A percentile compares a stretch with the other conserved stretches of the same genome.
phyloP scores from a whole-genome alignment of 306 rosid genomes.

The Sindora glabra region DNA sequence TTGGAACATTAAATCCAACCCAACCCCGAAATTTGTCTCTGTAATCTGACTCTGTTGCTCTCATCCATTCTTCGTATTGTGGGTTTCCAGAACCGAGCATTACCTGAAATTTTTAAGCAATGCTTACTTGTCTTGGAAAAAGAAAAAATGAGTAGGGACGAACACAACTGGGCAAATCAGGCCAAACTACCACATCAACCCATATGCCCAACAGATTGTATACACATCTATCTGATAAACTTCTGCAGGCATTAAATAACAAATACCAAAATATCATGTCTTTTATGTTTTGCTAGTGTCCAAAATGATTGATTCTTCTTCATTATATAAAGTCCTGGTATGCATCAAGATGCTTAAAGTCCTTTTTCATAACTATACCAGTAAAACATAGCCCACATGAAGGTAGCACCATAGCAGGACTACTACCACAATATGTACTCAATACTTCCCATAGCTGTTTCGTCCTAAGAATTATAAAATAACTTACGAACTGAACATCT shows the following conservation, averaged over 20 bases:
- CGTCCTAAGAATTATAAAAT: neutral
- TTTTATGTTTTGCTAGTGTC: neutral
- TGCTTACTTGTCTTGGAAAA: neutral
- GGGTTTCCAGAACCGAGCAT: slow-evolving; percentile 85
- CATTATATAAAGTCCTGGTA: neutral
- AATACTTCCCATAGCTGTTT: neutral
- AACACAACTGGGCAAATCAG: neutral
- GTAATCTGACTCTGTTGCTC: slow-evolving; percentile 55
- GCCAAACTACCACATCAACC: neutral
- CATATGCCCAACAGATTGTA: slow-evolving; percentile 6
- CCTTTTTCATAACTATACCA: no score
- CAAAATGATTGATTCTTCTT: neutral
- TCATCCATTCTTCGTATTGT: slow-evolving; percentile 76
- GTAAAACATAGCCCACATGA: no score
- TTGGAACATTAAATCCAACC: slow-evolving; percentile 85
- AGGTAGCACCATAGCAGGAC: no score
- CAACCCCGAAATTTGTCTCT: slow-evolving; percentile 77
- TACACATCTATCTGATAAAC: neutral
- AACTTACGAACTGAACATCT: slow-evolving; percentile 84
- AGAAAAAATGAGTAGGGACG: slow-evolving; percentile 3
- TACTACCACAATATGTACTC: neutral
- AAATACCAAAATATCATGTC: slow-evolving; percentile 15
- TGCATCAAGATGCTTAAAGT: slow-evolving; percentile 5
- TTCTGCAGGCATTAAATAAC: neutral
- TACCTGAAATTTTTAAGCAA: slow-evolving; percentile 39